Evolutionary conservation across 2,329 filamentous ascomycete genomes (phyloP).

Genomic region (Colletotrichum tofieldiae): DNA sequence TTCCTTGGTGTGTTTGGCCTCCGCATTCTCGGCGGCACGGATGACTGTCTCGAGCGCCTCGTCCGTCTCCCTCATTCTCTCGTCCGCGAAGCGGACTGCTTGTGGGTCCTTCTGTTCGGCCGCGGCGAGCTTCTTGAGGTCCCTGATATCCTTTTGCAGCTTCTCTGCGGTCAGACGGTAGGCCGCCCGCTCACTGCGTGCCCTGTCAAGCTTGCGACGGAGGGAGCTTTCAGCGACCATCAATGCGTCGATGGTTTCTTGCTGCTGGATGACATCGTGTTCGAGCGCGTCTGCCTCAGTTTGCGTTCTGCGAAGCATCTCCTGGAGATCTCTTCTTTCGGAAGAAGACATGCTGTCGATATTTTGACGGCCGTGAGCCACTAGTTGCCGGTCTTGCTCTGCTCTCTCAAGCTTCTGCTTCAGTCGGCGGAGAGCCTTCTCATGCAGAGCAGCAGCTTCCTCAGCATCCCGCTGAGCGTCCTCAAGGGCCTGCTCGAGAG

Average conservation of each 20-base stretch:
- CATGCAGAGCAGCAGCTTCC: conserved; percentile 61
- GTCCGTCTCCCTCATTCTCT: conserved; percentile 58
- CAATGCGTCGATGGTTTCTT: conserved; percentile 74
- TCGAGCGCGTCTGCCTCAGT: conserved; percentile 79
- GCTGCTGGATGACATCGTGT: conserved; percentile 79
- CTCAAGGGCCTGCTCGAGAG: conserved; percentile 72
- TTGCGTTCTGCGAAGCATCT: conserved; percentile 74
- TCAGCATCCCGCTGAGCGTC: conserved; percentile 67
- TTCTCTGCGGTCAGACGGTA: conserved; percentile 70
- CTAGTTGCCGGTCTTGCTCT: conserved; percentile 61
- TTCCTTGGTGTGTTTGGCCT: conserved; percentile 81
- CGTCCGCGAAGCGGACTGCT: conserved; percentile 49
- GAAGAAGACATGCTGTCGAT: conserved; percentile 48
- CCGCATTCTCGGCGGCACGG: conserved; percentile 72
- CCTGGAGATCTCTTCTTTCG: conserved; percentile 71
- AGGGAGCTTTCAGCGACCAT: conserved; percentile 72
- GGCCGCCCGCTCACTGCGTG: conserved; percentile 75
- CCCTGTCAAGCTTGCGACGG: conserved; percentile 78
- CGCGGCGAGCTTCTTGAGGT: conserved; percentile 59
- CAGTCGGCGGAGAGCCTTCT: conserved; percentile 60
- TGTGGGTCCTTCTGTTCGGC: conserved; percentile 50
- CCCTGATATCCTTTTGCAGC: conserved; percentile 66
- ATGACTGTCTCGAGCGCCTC: conserved; percentile 72
- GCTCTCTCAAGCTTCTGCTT: conserved; percentile 67
- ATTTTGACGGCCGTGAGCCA: conserved; percentile 45